These are phyloP conservation scores for Sphaerulina musiva DNA, from an alignment of 2,329 filamentous ascomycete species.

Conservation along the genomic window DNA sequence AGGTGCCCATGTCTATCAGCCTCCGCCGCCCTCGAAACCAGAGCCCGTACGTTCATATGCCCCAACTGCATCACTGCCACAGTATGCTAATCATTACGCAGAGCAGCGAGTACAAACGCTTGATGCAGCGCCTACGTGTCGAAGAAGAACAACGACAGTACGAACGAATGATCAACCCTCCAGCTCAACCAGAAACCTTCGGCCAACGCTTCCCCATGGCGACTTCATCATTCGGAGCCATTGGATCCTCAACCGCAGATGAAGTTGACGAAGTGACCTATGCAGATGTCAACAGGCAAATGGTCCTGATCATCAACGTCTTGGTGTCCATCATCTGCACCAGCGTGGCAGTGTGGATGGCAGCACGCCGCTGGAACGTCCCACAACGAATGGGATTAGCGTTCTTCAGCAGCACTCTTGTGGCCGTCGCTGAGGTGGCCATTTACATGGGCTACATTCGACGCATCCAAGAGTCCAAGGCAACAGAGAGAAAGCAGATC, in stretches of 20 bases:
- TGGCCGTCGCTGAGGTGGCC: slow-evolving; percentile 68
- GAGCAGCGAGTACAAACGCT: slow-evolving; percentile 73
- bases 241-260: slow-evolving; percentile 38
- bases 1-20: slow-evolving; percentile 64
- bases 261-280: slow-evolving; percentile 59
- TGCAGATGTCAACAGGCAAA: slow-evolving; percentile 69
- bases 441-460: slow-evolving; percentile 71
- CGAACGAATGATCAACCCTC: slow-evolving; percentile 67
- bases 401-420: slow-evolving; percentile 61
- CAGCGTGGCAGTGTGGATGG: slow-evolving; percentile 70
- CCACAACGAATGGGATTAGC: slow-evolving; percentile 64
- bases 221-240: slow-evolving; percentile 41
- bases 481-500: slow-evolving; percentile 52
- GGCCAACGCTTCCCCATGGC: slow-evolving; percentile 53
- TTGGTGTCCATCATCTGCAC: slow-evolving; percentile 77
- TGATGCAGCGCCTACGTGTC: slow-evolving; percentile 78
- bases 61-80: not conserved
- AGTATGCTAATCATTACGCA: slow-evolving; percentile 35
- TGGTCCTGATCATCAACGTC: slow-evolving; percentile 83
- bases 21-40: slow-evolving; percentile 73
- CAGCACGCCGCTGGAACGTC: slow-evolving; percentile 67
- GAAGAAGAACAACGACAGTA: slow-evolving; percentile 79
- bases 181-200: slow-evolving; percentile 52
- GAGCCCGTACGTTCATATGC: slow-evolving; percentile 56
- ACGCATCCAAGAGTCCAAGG: slow-evolving; percentile 62